Base-by-base conservation (phyloP, 495 filamentous ascomycete genomes). In the Aspergillus olivimuriae region DNA sequence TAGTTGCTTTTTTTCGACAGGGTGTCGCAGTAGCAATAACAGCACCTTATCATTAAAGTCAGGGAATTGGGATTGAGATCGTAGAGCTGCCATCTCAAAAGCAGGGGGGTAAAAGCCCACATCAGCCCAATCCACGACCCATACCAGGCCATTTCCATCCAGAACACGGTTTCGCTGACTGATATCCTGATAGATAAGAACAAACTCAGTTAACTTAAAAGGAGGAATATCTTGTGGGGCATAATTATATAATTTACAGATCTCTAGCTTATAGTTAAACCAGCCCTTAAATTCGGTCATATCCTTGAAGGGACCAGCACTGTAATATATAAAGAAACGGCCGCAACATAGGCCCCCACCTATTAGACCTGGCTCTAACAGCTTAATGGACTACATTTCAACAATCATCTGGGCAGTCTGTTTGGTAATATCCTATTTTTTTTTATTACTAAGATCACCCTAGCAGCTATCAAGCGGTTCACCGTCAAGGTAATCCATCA, bases 401-500 rank as follows among this genome's bases (percentile, higher is more conserved):
- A 6, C 6, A 28, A 28, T 28, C 24, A 28, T 28, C 6, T 28
- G 5, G 11, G 24, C 24, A 28, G 51, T 19, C 23, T 63, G 60
- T 1, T 15, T 8, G 8, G 47, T 37, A 33, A 63, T 46, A n/a
- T 54, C 31, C 17, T 21, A 22, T 17, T 47, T 24, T 35, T 57
- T 51, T 4, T 22, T 14, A 9, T 51, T 38, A 37, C 11, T 18
- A 28, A 60, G 50, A 8, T 21, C 12, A 16, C 41, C 35, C 62
- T 54, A 66, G 39, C 55, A 51, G 20, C 52, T 47, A 34, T 50
- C 50, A 32, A 62, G 51, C 1, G 51, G 36, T 42, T 56, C 18
- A 15, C 62, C 56, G 19, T 41, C 3, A 43, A 65, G 46, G 45
- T 50, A 65, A 51, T 65, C 55, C 56, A 66, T 63, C n/a, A 64